Conservation (phyloP, 225 moss, liverwort and hornwort species). For the Sphagnum tenellum region DNA sequence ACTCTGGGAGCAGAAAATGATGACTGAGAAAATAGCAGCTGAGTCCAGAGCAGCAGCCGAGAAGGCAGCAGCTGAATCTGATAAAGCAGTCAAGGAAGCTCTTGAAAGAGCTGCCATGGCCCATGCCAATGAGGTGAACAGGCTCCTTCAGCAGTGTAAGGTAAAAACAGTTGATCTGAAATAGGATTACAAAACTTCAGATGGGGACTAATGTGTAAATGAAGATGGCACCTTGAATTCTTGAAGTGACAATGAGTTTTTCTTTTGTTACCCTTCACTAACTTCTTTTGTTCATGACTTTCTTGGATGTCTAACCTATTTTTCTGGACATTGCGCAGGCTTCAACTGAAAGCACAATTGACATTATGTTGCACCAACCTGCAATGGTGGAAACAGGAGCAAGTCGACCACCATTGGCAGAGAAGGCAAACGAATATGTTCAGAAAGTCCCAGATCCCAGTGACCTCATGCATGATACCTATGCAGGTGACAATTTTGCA, state of each 20-base stretch:
- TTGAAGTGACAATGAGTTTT: no score
- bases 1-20: constrained; percentile 32
- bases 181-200: no score
- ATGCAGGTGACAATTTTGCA: constrained; percentile 45
- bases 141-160: constrained; percentile 10
- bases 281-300: no score
- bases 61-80: constrained; percentile 18
- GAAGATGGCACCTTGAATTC: no score
- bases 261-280: no score
- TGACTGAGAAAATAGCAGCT: constrained; percentile 21
- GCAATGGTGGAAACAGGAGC: constrained; percentile 31
- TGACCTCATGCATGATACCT: constrained; percentile 42
- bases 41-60: constrained; percentile 25
- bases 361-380: constrained; percentile 15
- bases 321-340: constrained; percentile 6
- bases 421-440: constrained; percentile 32
- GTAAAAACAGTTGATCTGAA: no score
- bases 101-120: constrained; percentile 20
- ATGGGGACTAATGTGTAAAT: no score
- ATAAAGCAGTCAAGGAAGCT: constrained; percentile 22
- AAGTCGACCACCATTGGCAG: background rate
- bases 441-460: constrained; percentile 31
- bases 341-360: constrained; percentile 8
- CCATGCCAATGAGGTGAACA: constrained; percentile 24
- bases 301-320: constrained; percentile 20